Evolutionary conservation across 257 asterid species (phyloP).

Genomic region (Salvia hispanica): DNA sequence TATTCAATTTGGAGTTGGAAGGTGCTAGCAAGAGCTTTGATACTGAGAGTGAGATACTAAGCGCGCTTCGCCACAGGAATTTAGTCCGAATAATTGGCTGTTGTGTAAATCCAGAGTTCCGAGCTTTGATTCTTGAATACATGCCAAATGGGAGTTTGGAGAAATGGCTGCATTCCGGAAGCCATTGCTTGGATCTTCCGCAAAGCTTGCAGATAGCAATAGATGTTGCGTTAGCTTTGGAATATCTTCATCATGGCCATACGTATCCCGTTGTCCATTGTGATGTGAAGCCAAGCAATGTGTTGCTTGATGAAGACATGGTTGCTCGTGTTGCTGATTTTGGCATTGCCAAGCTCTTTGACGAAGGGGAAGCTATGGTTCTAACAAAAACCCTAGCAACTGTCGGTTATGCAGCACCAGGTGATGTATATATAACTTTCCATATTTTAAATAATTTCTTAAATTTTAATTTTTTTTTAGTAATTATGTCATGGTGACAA

Average conservation of each 20-base stretch:
- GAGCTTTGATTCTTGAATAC: not conserved
- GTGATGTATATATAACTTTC: conserved; percentile 1
- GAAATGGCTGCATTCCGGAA: not conserved
- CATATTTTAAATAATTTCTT: too few relatives aligned
- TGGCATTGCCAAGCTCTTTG: conserved; percentile 38
- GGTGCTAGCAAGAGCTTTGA: conserved; percentile 36
- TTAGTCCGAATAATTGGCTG: conserved; percentile 1
- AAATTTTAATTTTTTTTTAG: too few relatives aligned
- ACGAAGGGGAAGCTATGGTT: conserved; percentile 23
- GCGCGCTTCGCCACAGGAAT: conserved; percentile 38
- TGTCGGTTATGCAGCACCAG: conserved; percentile 42
- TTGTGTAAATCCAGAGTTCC: not conserved
- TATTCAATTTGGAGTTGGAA: conserved; percentile 34
- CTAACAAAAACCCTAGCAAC: conserved; percentile 38
- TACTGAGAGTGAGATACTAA: conserved; percentile 32
- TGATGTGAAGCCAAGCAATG: conserved; percentile 19
- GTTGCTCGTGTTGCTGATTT: conserved; percentile 38
- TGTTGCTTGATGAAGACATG: conserved; percentile 35
- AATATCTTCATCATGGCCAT: conserved; percentile 28
- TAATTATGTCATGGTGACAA: too few relatives aligned
- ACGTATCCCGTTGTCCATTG: conserved; percentile 32
- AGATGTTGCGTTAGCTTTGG: conserved; percentile 28
- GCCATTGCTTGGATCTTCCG: not conserved
- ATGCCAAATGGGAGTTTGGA: not conserved
- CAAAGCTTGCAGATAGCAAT: conserved; percentile 24